phyloP scores from a whole-genome alignment of 2,329 filamentous ascomycete genomes.

The Sclerotinia glacialis region DNA sequence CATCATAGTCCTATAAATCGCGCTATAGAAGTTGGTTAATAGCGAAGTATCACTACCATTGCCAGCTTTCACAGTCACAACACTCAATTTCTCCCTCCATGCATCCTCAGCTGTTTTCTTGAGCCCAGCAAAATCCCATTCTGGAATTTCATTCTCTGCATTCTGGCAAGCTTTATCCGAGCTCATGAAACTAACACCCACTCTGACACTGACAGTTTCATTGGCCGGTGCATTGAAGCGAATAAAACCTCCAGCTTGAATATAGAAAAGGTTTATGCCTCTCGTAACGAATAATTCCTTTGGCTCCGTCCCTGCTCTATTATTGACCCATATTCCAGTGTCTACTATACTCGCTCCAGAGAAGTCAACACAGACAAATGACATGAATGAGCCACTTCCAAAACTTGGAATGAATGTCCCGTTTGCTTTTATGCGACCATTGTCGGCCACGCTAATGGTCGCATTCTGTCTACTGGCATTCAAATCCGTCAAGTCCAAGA shows the following conservation, averaged over 20 bases:
- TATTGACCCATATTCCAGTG: conserved; percentile 59
- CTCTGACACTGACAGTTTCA: conserved; percentile 56
- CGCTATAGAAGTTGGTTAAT: conserved; percentile 64
- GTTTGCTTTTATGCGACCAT: conserved; percentile 60
- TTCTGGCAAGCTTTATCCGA: conserved; percentile 62
- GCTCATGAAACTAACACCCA: conserved; percentile 69
- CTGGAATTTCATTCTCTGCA: conserved; percentile 64
- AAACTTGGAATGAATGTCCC: conserved; percentile 64
- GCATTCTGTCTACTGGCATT: conserved; percentile 58
- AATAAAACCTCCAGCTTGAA: conserved; percentile 60
- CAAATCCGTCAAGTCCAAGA: conserved; percentile 65
- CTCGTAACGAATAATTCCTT: conserved; percentile 51
- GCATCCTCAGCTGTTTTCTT: conserved; percentile 51
- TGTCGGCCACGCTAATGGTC: conserved; percentile 53
- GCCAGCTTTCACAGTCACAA: conserved; percentile 51
- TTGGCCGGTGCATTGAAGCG: conserved; percentile 51
- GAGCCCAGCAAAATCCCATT: conserved; percentile 60
- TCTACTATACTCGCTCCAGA: conserved; percentile 54
- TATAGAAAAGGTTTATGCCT: conserved; percentile 51
- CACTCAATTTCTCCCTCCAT: conserved; percentile 61
- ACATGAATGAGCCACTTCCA: conserved; percentile 55
- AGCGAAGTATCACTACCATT: conserved; percentile 51
- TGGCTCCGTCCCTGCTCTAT: conserved; percentile 48
- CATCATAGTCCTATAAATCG: conserved; percentile 66
- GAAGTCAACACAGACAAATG: conserved; percentile 68